Conservation (phyloP, 495 filamentous ascomycete genomes). For the Delitschia confertaspora region DNA sequence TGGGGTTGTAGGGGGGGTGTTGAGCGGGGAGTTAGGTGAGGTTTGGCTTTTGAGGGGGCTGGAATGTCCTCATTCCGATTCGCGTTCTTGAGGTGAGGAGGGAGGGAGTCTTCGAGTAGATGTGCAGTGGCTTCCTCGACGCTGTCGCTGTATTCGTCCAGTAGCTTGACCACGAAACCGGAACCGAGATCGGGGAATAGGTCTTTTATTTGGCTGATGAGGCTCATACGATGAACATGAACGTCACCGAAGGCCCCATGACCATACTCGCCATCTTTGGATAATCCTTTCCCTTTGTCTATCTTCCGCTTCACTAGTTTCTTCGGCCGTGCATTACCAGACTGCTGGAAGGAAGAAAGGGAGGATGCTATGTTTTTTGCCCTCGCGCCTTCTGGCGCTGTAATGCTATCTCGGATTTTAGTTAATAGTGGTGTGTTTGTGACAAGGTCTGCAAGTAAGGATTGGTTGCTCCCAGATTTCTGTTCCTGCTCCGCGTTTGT, state of each 20-base stretch:
- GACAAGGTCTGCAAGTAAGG: conserved; percentile 54
- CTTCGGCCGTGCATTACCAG: conserved; percentile 43
- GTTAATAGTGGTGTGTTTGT: conserved; percentile 47
- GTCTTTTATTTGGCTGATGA: conserved; percentile 81
- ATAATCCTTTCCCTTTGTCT: conserved; percentile 62
- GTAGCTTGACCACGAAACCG: conserved; percentile 66
- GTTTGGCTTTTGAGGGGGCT: conserved; percentile 19
- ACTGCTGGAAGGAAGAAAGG: conserved; percentile 46
- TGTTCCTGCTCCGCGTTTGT: conserved; percentile 43
- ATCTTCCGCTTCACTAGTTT: conserved; percentile 36
- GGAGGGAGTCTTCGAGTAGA: conserved; percentile 74
- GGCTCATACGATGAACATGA: conserved; percentile 71
- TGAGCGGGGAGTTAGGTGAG: conserved; percentile 36
- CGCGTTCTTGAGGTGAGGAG: conserved; percentile 47
- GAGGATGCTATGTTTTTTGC: conserved; percentile 49
- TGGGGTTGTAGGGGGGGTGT: conserved; percentile 36
- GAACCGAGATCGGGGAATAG: conserved; percentile 85
- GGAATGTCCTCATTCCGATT: conserved; percentile 46
- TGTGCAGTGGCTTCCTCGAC: conserved; percentile 73
- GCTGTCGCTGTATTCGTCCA: conserved; percentile 70
- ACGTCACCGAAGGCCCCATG: conserved; percentile 43
- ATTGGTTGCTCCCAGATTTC: conserved; percentile 36
- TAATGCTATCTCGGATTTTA: conserved; percentile 32
- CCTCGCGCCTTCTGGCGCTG: conserved; percentile 37
- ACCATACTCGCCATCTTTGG: conserved; percentile 39